Evolutionary conservation across 352 stramenopile species (phyloP), one percentile per base, ranked within the genome.

Genomic region (Pythium grandisporangium): DNA sequence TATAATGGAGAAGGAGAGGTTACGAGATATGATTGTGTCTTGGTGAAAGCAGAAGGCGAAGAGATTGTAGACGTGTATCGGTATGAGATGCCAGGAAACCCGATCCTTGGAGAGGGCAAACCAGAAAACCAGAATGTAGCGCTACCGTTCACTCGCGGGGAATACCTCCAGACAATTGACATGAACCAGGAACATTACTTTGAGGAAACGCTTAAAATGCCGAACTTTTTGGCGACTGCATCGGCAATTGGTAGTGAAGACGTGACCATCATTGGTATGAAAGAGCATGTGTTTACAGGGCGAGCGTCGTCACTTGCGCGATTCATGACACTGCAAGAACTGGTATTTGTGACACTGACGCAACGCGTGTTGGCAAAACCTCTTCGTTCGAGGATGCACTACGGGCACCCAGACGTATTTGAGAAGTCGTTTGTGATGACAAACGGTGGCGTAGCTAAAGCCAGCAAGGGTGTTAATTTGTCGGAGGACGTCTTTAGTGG

Each of bases 151-250:
- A 93, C 82, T 6, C 66, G 79, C 20, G 82, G 82, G 20, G 82
- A 95, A 48, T 93, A 87, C 46, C 34, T 95, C 21, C 82, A 95
- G 48, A 92, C 79, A 6, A 95, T 95, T 42, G 82, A 95, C 63
- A 93, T 93, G 82, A 95, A 95, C 53, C 82, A 95, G 51, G 82
- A 95, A 35, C 77, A 92, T 40, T 93, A 93, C 55, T 78, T 92
- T 24, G 82, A 95, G 53, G 79, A 93, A 44, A 79, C 70, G 19
- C 49, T 95, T 14, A 95, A 93, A 57, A 92, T 95, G 61, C 77
- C 79, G 0, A 91, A 91, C 45, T 91, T 94, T 41, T 45, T 94
- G 42, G 77, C 78, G 5, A 89, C 75, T 12, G 70, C 70, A 16
- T 71, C 62, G 4, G 51, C 51, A 10, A 68, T 53, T 4, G 58